Base-by-base conservation (phyloP, 768 basidiomycete species). In the Phallus indusiatus region DNA sequence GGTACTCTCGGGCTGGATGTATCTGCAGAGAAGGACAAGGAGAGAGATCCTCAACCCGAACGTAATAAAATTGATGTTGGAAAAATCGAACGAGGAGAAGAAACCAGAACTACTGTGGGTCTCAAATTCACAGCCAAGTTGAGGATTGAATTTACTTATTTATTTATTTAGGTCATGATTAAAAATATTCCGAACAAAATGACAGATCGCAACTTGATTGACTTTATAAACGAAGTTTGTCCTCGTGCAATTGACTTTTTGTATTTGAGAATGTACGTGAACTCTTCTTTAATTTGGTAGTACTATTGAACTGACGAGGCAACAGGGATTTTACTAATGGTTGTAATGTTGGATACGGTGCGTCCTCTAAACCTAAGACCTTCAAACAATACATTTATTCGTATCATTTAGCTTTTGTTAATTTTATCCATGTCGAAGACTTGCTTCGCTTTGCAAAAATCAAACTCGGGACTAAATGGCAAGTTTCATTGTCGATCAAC, bases 101-200 rank as follows among this genome's bases (percentile, higher is more conserved):
- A 92, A 64, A 90, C 85, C 36, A 78, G 90, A 34, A 90, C 89
- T 35, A 59, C 57, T 18, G 47, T 60, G 62, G 55, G 64, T 1
- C 21, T 60, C 34, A 47, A 63, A 60, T 17, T 17, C 63, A 21
- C 61, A 62, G 61, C 56, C 60, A 60, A 61, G n/a, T 53, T 47
- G n/a, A n/a, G n/a, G n/a, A n/a, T n/a, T n/a, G n/a, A n/a, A n/a
- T n/a, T 20, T 24, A 20, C 55, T 22, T 47, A 24, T 16, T 37
- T 17, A 17, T 42, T 1, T 24, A 28, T 17, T 37, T 50, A 90
- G 28, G 84, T 91, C 52, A 91, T 90, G 88, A 83, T 90, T 62
- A 91, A 93, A 73, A 94, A 94, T 66, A 89, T 94, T 49, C 92
- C 92, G 2, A 94, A 94, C 72, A 92, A 93, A 59, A 89, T 90